Evolutionary conservation across 2,329 filamentous ascomycete species (phyloP).

Genomic region (Hymenoscyphus linearis): DNA sequence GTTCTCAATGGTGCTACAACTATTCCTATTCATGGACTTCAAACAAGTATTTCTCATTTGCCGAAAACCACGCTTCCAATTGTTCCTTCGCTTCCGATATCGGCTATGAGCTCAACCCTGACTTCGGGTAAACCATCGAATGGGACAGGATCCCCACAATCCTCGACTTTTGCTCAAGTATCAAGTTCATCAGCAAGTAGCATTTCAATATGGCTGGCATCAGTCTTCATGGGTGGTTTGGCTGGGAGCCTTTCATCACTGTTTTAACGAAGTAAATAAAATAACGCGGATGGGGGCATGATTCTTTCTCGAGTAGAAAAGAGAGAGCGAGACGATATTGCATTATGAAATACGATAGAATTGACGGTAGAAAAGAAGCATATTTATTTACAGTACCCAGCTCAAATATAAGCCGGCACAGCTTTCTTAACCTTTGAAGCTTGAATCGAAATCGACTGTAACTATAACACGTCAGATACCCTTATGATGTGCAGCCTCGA

Average conservation of each 20-base stretch:
- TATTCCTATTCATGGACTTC: not conserved
- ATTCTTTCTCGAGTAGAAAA: no score
- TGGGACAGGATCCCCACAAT: not conserved
- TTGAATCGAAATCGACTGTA: no score
- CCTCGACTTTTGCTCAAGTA: not conserved
- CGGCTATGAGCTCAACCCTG: not conserved
- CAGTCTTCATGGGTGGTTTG: not conserved
- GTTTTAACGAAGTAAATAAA: not conserved
- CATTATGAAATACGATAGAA: not conserved
- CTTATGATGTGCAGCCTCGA: no score
- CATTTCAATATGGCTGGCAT: not conserved
- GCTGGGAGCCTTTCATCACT: not conserved
- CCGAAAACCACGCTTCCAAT: not conserved
- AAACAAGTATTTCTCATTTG: not conserved
- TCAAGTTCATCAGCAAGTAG: not conserved
- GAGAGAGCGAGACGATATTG: not conserved
- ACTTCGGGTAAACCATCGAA: not conserved
- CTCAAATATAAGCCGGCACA: no score
- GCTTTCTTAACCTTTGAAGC: no score
- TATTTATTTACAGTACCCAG: no score
- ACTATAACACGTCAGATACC: no score
- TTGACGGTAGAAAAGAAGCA: no score
- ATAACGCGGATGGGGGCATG: not conserved
- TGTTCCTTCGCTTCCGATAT: not conserved
- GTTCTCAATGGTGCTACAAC: constrained; percentile 3